Conservation (phyloP, 2,329 filamentous ascomycete species). For the Microsporum canis region DNA sequence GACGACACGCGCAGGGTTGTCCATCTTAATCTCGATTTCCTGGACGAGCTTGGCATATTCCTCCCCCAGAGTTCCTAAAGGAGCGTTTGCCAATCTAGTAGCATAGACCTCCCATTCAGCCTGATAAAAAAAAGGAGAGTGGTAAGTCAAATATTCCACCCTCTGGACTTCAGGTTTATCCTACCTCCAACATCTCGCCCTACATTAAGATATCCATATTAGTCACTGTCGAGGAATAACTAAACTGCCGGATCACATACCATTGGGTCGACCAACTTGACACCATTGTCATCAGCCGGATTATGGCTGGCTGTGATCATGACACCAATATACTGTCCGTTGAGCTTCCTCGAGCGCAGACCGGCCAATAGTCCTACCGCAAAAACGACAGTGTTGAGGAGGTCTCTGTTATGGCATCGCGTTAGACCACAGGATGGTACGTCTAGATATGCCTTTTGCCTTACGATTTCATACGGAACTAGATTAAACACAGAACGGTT, state of each 20-base stretch:
- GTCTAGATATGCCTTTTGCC: slow-evolving; percentile 15
- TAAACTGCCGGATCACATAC: slow-evolving; percentile 27
- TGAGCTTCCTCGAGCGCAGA: slow-evolving; percentile 78
- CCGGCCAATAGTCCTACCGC: slow-evolving; percentile 81
- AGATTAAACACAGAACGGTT: slow-evolving; percentile 8
- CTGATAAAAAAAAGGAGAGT: slow-evolving; percentile 28
- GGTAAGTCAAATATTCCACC: slow-evolving; percentile 5
- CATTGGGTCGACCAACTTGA: slow-evolving; percentile 94
- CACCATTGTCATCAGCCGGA: slow-evolving; percentile 76
- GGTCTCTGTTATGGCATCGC: slow-evolving; percentile 40
- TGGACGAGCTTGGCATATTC: slow-evolving; percentile 66
- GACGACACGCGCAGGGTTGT: slow-evolving; percentile 64
- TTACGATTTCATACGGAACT: slow-evolving; percentile 63
- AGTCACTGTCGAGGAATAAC: slow-evolving; percentile 6
- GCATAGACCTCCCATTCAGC: slow-evolving; percentile 83
- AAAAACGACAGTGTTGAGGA: slow-evolving; percentile 86
- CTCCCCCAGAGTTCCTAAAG: slow-evolving; percentile 61
- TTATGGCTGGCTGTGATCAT: slow-evolving; percentile 97
- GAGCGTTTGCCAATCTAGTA: slow-evolving; percentile 77
- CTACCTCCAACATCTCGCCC: slow-evolving; percentile 91
- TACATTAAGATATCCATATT: slow-evolving; percentile 21
- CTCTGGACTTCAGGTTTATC: slow-evolving; percentile 14
- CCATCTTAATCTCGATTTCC: slow-evolving; percentile 63
- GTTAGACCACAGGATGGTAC: not conserved
- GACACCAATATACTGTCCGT: slow-evolving; percentile 83